phyloP scores from a whole-genome alignment of 192 early-diverging fungal species.

The Coemansia sp. region DNA sequence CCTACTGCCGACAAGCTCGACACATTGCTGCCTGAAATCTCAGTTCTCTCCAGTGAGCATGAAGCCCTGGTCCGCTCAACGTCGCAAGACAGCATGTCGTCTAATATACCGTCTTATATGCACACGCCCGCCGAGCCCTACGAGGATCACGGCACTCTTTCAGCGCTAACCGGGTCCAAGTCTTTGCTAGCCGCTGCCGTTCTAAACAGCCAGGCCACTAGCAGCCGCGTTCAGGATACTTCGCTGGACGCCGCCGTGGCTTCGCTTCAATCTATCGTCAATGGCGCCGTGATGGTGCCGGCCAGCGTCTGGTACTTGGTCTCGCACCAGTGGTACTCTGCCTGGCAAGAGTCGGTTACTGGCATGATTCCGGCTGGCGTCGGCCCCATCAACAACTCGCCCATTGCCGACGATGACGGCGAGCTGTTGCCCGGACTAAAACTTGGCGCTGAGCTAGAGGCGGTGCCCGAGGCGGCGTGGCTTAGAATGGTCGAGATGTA shows the following conservation, averaged over 20 bases:
- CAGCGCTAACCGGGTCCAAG: slow-evolving; percentile 1
- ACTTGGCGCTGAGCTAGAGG: slow-evolving; percentile 31
- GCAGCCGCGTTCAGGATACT: background rate
- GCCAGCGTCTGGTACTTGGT: slow-evolving; percentile 61
- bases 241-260: slow-evolving; percentile 19
- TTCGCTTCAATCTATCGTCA: slow-evolving; percentile 26
- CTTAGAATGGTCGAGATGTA: slow-evolving; percentile 55
- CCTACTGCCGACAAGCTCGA: background rate
- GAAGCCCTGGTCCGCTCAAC: background rate
- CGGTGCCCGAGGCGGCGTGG: slow-evolving; percentile 60
- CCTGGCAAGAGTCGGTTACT: slow-evolving; percentile 54
- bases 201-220: background rate
- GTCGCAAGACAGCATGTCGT: slow-evolving; percentile 12
- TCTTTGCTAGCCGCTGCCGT: background rate
- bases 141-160: slow-evolving; percentile 14
- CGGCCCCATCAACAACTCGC: slow-evolving; percentile 58
- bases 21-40: background rate
- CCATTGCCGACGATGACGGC: slow-evolving; percentile 31
- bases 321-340: slow-evolving; percentile 45
- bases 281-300: slow-evolving; percentile 26
- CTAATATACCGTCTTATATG: slow-evolving; percentile 26
- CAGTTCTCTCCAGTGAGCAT: background rate
- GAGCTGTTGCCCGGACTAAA: slow-evolving; percentile 44
- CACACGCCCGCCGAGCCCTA: slow-evolving; percentile 49
- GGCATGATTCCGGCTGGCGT: slow-evolving; percentile 30